These are phyloP conservation scores for Parastagonospora avenae DNA, from an alignment of 2,329 filamentous ascomycete genomes.

Conservation along the genomic window DNA sequence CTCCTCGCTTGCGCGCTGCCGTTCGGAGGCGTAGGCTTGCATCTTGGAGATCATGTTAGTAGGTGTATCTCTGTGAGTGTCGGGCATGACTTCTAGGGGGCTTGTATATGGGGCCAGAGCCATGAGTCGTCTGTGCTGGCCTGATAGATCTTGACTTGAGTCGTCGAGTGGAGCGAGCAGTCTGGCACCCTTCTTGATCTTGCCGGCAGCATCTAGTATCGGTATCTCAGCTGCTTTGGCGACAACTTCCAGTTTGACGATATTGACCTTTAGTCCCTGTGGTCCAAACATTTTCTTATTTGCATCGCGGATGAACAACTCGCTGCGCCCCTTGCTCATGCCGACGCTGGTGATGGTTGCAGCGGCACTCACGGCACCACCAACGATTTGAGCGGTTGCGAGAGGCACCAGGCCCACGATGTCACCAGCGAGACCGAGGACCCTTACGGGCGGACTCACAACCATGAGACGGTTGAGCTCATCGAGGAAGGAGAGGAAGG, in stretches of 20 bases:
- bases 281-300: conserved; percentile 8
- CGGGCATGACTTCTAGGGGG: background rate
- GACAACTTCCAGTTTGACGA: conserved; percentile 6
- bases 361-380: background rate
- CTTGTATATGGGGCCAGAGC: conserved; percentile 2
- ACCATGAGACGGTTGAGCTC: conserved; percentile 5
- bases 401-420: conserved; percentile 2
- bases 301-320: background rate
- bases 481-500: conserved; percentile 8
- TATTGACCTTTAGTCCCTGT: background rate
- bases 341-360: background rate
- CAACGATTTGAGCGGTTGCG: conserved; percentile 3
- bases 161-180: background rate
- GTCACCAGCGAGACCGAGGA: background rate
- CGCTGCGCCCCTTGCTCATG: conserved; percentile 3
- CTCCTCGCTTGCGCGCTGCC: conserved; percentile 4
- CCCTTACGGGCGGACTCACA: conserved; percentile 3
- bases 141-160: background rate
- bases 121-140: background rate
- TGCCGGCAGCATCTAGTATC: conserved; percentile 3
- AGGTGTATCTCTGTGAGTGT: background rate
- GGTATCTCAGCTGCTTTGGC: conserved; percentile 4
- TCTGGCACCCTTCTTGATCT: background rate
- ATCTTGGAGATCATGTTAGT: background rate
- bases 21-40: conserved; percentile 2